A percentile compares a stretch with the other conserved stretches of the same genome.
These are phyloP conservation scores for Mariannaea elegans DNA, from an alignment of 2,329 filamentous ascomycete species.

Conservation along the genomic window DNA sequence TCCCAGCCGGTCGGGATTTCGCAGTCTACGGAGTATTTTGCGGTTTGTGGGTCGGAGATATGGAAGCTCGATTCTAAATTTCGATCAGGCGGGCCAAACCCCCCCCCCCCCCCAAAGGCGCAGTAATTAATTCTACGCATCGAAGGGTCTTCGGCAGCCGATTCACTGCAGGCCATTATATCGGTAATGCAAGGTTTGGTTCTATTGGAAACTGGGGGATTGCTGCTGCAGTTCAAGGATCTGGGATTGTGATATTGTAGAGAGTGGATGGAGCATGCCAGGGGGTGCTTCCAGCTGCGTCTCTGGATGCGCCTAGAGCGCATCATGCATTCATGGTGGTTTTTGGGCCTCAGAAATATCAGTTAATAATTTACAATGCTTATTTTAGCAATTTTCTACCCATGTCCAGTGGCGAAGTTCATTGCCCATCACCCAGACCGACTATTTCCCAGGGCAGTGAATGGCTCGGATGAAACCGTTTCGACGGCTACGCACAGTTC, in stretches of 20 bases:
- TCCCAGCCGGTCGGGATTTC: neutral
- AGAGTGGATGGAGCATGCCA: neutral
- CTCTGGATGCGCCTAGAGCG: conserved; percentile 4
- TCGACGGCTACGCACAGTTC: conserved; percentile 11
- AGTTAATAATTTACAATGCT: neutral
- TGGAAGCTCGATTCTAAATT: conserved; percentile 7
- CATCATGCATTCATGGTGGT: conserved; percentile 14
- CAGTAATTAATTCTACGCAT: too few species aligned
- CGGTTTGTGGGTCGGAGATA: conserved; percentile 12
- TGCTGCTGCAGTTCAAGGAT: neutral
- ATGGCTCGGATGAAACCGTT: neutral
- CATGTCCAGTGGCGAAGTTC: conserved; percentile 7
- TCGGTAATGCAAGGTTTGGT: conserved; percentile 10
- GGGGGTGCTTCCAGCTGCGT: conserved; percentile 5
- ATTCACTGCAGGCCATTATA: conserved; percentile 1
- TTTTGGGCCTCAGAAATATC: neutral
- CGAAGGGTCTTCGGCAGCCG: too few species aligned
- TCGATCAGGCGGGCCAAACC: conserved; percentile 2
- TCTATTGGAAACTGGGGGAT: neutral
- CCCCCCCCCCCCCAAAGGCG: too few species aligned
- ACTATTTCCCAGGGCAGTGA: neutral
- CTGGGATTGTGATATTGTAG: neutral
- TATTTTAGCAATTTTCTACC: conserved; percentile 5
- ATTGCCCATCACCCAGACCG: conserved; percentile 5
- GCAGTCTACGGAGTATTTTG: neutral